Percentiles rank a stretch among this genome's conserved stretches.
Conservation (phyloP, 2,329 filamentous ascomycete genomes). For the Pyricularia pennisetigena region DNA sequence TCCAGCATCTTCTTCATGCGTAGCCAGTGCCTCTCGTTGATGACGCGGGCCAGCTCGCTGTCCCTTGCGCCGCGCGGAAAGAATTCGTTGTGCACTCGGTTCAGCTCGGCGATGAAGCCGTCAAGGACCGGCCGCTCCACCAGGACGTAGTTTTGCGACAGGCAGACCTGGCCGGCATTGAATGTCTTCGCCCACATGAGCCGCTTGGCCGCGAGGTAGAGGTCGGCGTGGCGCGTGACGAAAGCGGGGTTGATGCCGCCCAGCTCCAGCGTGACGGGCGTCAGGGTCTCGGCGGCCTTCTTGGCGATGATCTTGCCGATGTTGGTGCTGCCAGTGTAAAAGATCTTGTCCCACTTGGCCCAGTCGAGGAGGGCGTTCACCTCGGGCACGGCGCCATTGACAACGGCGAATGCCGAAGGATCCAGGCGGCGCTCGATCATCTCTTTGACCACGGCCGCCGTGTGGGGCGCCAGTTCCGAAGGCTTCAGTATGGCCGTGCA, state of each 20-base stretch:
- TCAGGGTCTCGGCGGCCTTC: conserved; percentile 82
- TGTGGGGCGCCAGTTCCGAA: conserved; percentile 68
- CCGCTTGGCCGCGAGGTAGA: conserved; percentile 70
- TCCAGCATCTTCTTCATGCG: conserved; percentile 91
- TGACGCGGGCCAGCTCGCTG: conserved; percentile 74
- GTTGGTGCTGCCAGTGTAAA: conserved; percentile 74
- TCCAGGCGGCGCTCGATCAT: conserved; percentile 71
- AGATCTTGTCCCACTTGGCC: conserved; percentile 95
- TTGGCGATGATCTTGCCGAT: conserved; percentile 84
- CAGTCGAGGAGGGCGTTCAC: conserved; percentile 66
- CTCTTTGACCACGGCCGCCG: conserved; percentile 70
- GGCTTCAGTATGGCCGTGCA: conserved; percentile 89
- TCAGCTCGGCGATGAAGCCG: conserved; percentile 65
- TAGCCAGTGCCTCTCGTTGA: conserved; percentile 70
- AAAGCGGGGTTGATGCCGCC: conserved; percentile 90
- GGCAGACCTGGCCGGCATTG: conserved; percentile 85
- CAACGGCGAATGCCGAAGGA: conserved; percentile 60
- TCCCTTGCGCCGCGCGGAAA: conserved; percentile 72
- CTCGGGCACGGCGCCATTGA: conserved; percentile 76
- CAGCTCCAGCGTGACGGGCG: conserved; percentile 81
- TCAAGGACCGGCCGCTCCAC: conserved; percentile 66
- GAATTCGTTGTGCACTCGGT: conserved; percentile 62
- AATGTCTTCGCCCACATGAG: conserved; percentile 82
- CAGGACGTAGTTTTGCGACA: conserved; percentile 87
- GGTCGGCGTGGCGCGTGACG: conserved; percentile 72